These are phyloP conservation scores for Oryza rufipogon DNA, from an alignment of 176 grass and related monocot genomes.

Conservation along the genomic window DNA sequence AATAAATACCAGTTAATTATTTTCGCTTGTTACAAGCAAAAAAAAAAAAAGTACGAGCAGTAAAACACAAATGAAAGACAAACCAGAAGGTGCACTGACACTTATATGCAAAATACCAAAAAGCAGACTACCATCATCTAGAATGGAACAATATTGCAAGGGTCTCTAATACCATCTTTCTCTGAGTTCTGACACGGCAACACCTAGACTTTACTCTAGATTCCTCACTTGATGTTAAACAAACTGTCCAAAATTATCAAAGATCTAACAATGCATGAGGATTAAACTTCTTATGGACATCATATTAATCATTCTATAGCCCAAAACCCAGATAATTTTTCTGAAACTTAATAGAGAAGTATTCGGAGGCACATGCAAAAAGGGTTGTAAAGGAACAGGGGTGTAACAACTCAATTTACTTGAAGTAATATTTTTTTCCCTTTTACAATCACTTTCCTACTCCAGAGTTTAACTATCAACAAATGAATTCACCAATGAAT, in stretches of 20 bases:
- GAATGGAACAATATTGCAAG: not conserved
- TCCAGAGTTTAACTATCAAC: not conserved
- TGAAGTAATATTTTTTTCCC: not conserved
- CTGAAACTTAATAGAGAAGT: not conserved
- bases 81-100: not conserved
- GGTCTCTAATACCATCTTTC: not conserved
- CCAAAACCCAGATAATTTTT: not conserved
- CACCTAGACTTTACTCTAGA: not conserved
- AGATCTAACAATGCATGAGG: not conserved
- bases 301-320: not conserved
- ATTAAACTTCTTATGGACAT: constrained; percentile 7
- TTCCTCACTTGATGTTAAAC: not conserved
- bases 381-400: not conserved
- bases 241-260: not conserved
- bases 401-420: not conserved
- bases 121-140: constrained; percentile 7
- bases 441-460: not conserved
- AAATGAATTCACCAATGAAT: not conserved
- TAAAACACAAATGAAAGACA: constrained; percentile 18
- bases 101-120: constrained; percentile 2
- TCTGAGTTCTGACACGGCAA: not conserved
- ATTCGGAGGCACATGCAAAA: not conserved
- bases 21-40: constrained; percentile 14
- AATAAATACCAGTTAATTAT: constrained; percentile 17
- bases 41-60: not conserved